Percentiles rank a stretch among this genome's conserved stretches.
Evolutionary conservation across 2,329 filamentous ascomycete species (phyloP).

Genomic region (Sporothrix euskadiensis): DNA sequence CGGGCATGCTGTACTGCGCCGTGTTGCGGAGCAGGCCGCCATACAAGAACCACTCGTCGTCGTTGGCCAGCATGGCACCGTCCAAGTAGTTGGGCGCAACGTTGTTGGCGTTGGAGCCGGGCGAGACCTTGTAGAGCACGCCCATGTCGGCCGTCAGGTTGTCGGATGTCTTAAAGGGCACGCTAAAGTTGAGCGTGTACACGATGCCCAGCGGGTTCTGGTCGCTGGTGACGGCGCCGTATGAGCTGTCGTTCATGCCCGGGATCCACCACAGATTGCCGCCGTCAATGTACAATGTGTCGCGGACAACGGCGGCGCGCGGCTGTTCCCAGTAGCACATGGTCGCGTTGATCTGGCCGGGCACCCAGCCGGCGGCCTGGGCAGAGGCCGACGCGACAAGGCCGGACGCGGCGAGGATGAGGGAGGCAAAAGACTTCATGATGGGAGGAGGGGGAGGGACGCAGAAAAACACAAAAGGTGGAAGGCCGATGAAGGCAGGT

Average conservation of each 20-base stretch:
- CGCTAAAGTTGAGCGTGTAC: conserved; percentile 60
- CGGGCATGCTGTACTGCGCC: conserved; percentile 42
- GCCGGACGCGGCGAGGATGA: conserved; percentile 31
- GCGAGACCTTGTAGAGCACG: conserved; percentile 49
- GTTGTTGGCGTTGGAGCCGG: conserved; percentile 50
- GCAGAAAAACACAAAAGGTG: not conserved
- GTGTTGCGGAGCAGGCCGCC: conserved; percentile 55
- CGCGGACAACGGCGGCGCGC: conserved; percentile 59
- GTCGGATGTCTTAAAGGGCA: conserved; percentile 52
- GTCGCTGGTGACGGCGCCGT: conserved; percentile 37
- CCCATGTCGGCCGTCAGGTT: conserved; percentile 58
- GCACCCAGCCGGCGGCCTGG: conserved; percentile 53
- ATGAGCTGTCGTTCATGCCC: conserved; percentile 49
- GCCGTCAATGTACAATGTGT: conserved; percentile 67
- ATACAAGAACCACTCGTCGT: conserved; percentile 63
- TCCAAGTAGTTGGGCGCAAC: conserved; percentile 59
- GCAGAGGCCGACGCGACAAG: conserved; percentile 40
- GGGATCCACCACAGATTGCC: conserved; percentile 57
- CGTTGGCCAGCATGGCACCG: conserved; percentile 65
- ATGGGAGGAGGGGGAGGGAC: not conserved
- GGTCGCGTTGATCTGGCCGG: conserved; percentile 55
- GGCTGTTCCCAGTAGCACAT: conserved; percentile 60
- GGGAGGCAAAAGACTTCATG: not conserved
- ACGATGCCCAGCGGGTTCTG: conserved; percentile 56
- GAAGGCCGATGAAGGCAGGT: not conserved